Conservation (phyloP, 2,329 filamentous ascomycete genomes). For the Fusarium goolgardi region DNA sequence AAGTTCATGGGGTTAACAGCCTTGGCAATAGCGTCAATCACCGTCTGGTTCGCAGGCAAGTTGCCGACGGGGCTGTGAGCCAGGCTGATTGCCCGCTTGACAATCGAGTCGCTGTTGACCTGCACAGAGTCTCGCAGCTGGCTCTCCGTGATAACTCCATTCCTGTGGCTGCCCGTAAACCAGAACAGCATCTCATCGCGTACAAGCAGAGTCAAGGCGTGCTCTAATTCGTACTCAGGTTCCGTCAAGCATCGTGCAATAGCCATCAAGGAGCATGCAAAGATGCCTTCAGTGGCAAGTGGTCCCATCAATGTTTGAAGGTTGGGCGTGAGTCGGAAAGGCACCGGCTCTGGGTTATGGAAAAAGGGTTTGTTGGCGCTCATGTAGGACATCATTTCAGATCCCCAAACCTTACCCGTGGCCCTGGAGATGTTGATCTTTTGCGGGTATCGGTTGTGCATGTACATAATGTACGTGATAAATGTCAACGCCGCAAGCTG, state of each 20-base stretch:
- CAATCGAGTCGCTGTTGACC: conserved; percentile 88
- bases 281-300: conserved; percentile 94
- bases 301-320: conserved; percentile 96
- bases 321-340: conserved; percentile 97
- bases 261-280: conserved; percentile 93
- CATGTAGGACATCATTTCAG: conserved; percentile 92
- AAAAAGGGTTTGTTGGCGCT: conserved; percentile 86
- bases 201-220: conserved; percentile 93
- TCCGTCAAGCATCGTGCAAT: conserved; percentile 95
- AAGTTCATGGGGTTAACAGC: conserved; percentile 93
- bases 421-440: conserved; percentile 92
- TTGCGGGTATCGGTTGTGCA: conserved; percentile 94
- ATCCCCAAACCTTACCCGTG: conserved; percentile 95
- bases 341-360: conserved; percentile 94
- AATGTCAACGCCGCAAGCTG: conserved; percentile 95
- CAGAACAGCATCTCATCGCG: conserved; percentile 98
- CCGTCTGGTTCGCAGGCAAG: conserved; percentile 94
- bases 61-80: conserved; percentile 82
- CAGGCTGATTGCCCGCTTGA: conserved; percentile 87
- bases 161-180: conserved; percentile 83
- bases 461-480: conserved; percentile 98
- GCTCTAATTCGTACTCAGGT: conserved; percentile 89
- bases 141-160: conserved; percentile 62
- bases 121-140: conserved; percentile 84
- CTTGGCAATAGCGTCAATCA: conserved; percentile 92